These are phyloP conservation scores for Erodium moschatum DNA, from an alignment of 441 rosid genomes.

Conservation along the genomic window DNA sequence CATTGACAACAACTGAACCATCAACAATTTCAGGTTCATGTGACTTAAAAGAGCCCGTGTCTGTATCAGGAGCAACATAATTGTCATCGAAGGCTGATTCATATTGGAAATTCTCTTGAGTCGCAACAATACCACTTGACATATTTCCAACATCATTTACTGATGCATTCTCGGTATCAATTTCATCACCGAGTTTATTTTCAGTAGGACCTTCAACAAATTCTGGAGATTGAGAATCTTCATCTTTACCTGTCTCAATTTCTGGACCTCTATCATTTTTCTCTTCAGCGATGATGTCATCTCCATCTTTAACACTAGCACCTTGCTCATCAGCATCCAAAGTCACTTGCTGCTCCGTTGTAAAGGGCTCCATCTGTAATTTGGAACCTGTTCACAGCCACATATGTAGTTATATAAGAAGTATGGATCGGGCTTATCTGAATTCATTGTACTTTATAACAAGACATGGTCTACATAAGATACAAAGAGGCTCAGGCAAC, in stretches of 20 bases:
- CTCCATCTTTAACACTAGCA: constrained; percentile 26
- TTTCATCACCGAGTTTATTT: constrained; percentile 21
- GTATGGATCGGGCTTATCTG: not conserved
- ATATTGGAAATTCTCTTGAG: constrained; percentile 29
- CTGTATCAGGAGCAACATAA: constrained; percentile 31
- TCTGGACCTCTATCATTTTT: constrained; percentile 28
- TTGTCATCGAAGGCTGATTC: constrained; percentile 29
- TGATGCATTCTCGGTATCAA: constrained; percentile 20
- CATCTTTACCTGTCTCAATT: constrained; percentile 26
- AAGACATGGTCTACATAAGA: not conserved
- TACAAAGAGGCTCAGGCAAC: not conserved
- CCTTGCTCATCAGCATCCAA: constrained; percentile 32
- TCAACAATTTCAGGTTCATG: constrained; percentile 31
- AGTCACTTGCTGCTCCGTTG: constrained; percentile 45
- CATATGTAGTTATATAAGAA: not conserved
- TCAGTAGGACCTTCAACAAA: constrained; percentile 31
- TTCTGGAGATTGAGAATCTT: constrained; percentile 30
- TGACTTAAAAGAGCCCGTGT: constrained; percentile 25
- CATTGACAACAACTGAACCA: constrained; percentile 14
- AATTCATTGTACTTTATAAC: not conserved
- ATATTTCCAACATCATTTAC: constrained; percentile 23
- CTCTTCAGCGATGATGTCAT: constrained; percentile 27
- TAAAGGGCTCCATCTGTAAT: constrained; percentile 60
- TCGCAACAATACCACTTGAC: constrained; percentile 24
- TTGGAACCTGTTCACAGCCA: constrained; percentile 39